Percentiles rank a stretch among this genome's conserved stretches.
phyloP scores from a whole-genome alignment of 2,329 filamentous ascomycete species.

The Dactylellina leptospora region DNA sequence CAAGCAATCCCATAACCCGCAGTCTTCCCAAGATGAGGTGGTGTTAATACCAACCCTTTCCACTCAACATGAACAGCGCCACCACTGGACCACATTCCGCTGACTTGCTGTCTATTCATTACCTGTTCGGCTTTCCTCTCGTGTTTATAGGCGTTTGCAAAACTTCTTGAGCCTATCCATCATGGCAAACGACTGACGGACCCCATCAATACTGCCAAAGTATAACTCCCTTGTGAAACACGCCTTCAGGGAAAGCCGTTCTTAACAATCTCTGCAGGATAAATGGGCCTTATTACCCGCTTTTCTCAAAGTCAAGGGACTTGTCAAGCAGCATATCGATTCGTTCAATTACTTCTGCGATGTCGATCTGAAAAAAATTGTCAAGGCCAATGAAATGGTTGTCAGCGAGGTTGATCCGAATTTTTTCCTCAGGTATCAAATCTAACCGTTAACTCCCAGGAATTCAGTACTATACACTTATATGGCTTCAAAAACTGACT shows the following conservation, averaged over 20 bases:
- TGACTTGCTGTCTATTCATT: constrained; percentile 1
- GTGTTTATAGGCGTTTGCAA: constrained; percentile 64
- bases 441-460: not conserved
- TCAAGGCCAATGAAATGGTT: constrained; percentile 86
- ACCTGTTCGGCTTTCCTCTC: not conserved
- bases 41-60: not conserved
- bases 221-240: constrained; percentile 5
- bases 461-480: not conserved
- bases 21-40: constrained; percentile 42
- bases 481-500: no score
- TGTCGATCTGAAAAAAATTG: constrained; percentile 94
- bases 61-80: not conserved
- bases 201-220: constrained; percentile 68
- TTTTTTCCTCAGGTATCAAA: constrained; percentile 79
- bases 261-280: constrained; percentile 67
- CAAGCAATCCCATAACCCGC: constrained; percentile 16
- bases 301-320: constrained; percentile 96
- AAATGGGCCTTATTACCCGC: constrained; percentile 97
- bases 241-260: not conserved
- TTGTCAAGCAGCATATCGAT: constrained; percentile 97
- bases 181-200: constrained; percentile 74
- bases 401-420: constrained; percentile 90
- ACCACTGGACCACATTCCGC: not conserved
- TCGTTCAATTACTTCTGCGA: constrained; percentile 99
- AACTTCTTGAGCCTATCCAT: constrained; percentile 73